Conservation (phyloP, 2,329 filamentous ascomycete species). For the Trichoderma citrinoviride region DNA sequence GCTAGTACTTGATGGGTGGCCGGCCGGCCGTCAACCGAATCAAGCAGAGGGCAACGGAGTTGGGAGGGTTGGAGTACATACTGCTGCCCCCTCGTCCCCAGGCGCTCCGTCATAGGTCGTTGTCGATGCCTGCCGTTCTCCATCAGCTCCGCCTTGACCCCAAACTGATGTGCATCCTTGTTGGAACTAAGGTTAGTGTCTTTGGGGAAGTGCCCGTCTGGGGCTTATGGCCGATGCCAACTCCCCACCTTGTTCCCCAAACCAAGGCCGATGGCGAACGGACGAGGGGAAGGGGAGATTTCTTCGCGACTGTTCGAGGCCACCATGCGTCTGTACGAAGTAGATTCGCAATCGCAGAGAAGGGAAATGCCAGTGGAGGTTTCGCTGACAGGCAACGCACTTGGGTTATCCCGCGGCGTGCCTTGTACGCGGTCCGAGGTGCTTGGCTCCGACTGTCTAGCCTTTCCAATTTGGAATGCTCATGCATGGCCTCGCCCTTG, state of each 20-base stretch:
- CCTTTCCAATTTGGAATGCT: neutral
- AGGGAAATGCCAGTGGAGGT: neutral
- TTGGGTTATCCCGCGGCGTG: neutral
- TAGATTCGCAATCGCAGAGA: neutral
- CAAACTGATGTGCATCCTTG: constrained; percentile 18
- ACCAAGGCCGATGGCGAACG: neutral
- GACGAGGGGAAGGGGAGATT: neutral
- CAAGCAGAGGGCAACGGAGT: neutral
- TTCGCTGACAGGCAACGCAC: neutral
- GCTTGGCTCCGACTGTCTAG: neutral
- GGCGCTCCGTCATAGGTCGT: constrained; percentile 8
- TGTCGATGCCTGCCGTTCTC: constrained; percentile 8
- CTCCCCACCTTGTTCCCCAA: neutral
- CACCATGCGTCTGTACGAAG: no score
- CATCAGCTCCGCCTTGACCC: constrained; percentile 11
- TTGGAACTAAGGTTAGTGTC: neutral
- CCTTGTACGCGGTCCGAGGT: neutral
- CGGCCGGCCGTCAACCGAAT: neutral
- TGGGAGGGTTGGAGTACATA: neutral
- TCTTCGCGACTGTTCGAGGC: neutral
- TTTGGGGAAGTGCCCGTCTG: neutral
- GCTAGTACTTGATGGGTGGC: neutral
- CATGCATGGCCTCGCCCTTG: neutral
- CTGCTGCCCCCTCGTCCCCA: neutral
- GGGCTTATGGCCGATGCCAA: constrained; percentile 9